Evolutionary conservation across 148 eudicot species (phyloP).

Genomic region (Camellia japonica): DNA sequence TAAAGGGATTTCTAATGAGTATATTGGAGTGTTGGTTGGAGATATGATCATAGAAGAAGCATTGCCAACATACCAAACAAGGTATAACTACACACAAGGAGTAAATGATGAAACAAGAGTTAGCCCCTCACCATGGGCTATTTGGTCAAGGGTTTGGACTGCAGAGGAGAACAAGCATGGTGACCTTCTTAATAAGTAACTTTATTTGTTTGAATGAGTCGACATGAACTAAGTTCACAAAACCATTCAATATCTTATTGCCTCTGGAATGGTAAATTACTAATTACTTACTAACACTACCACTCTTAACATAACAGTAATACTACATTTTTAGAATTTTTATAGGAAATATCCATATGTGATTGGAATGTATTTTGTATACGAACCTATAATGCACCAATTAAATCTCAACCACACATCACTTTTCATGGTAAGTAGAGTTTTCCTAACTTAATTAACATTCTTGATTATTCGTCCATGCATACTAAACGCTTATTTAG

Average conservation of each 20-base stretch:
- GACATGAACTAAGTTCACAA: conserved; percentile 1
- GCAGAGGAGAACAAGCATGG: conserved; percentile 1
- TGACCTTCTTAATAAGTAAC: conserved; percentile 2
- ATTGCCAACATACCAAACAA: background rate
- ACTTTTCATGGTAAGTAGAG: too few relatives aligned
- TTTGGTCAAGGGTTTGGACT: background rate
- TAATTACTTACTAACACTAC: too few relatives aligned
- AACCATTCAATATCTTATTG: background rate
- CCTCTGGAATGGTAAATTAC: background rate
- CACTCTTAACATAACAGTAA: too few relatives aligned
- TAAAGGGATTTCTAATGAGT: background rate
- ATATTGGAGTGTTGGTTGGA: background rate
- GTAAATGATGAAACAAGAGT: background rate
- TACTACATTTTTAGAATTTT: too few relatives aligned
- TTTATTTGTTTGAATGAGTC: background rate
- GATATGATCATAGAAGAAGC: conserved; percentile 10
- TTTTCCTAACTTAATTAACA: too few relatives aligned
- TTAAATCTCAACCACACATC: too few relatives aligned
- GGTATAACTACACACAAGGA: background rate
- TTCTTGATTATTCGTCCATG: too few relatives aligned
- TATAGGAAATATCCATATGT: too few relatives aligned
- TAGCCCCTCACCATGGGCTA: background rate
- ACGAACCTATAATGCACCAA: too few relatives aligned
- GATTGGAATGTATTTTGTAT: too few relatives aligned
- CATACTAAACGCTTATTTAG: too few relatives aligned